These are phyloP conservation scores for Xerocomellus intermedius DNA, from an alignment of 768 basidiomycete genomes.

Conservation along the genomic window DNA sequence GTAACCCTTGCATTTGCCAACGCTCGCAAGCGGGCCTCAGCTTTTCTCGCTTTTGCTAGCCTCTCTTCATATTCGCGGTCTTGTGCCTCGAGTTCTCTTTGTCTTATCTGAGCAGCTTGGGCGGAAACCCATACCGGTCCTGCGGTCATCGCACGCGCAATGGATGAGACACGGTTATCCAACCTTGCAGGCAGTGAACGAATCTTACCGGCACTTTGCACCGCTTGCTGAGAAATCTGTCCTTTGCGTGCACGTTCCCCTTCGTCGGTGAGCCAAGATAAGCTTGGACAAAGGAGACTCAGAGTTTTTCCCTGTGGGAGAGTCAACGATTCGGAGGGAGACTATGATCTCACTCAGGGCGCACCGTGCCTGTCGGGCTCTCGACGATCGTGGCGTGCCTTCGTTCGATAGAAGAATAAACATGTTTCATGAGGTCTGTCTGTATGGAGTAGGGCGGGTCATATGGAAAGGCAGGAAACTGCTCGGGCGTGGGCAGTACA, in stretches of 20 bases:
- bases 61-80: conserved; percentile 64
- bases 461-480: conserved; percentile 83
- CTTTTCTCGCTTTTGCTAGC: conserved; percentile 57
- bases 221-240: conserved; percentile 41
- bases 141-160: conserved; percentile 17
- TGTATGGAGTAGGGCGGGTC: conserved; percentile 83
- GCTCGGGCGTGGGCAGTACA: conserved; percentile 56
- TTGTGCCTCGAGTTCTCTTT: conserved; percentile 63
- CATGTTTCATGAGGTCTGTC: conserved; percentile 79
- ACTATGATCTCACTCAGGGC: conserved; percentile 16
- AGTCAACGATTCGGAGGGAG: background rate
- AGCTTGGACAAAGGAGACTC: conserved; percentile 69
- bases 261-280: conserved; percentile 76
- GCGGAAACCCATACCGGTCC: conserved; percentile 75
- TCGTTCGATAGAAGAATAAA: conserved; percentile 78
- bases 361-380: conserved; percentile 86
- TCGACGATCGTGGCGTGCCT: conserved; percentile 79
- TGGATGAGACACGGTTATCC: conserved; percentile 26
- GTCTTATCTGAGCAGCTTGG: conserved; percentile 64
- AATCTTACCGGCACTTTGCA: conserved; percentile 27
- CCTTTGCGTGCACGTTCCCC: conserved; percentile 68
- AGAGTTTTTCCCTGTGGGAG: conserved; percentile 78
- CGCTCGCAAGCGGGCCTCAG: conserved; percentile 55
- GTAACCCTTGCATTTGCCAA: conserved; percentile 54
- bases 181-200: background rate